Conservation (phyloP, 371 early-diverging fungal genomes). For the Mortierella sp. region DNA sequence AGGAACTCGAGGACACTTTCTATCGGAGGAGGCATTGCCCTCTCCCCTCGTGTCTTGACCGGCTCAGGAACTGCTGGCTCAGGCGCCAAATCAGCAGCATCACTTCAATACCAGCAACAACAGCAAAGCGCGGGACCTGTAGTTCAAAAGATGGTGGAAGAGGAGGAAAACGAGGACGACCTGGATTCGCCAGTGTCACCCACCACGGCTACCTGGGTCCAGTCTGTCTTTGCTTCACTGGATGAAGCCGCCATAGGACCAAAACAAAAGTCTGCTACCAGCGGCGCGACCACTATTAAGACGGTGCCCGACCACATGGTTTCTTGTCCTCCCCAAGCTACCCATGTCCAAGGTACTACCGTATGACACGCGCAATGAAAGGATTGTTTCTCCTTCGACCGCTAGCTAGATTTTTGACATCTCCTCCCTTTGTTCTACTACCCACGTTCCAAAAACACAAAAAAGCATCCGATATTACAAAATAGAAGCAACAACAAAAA, state of each 20-base stretch:
- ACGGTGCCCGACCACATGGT: not conserved
- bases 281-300: too few relatives aligned
- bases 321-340: not conserved
- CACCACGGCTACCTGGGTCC: slow-evolving; percentile 22
- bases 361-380: not conserved
- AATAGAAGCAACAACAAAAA: slow-evolving; percentile 1
- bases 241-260: not conserved
- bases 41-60: slow-evolving; percentile 26
- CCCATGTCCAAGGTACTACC: not conserved
- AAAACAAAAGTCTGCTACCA: not conserved
- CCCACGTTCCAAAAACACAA: not conserved
- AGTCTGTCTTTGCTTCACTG: slow-evolving; percentile 23
- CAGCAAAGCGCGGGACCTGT: not conserved
- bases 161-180: slow-evolving; percentile 24
- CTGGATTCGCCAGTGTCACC: slow-evolving; percentile 25
- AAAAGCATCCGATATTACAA: not conserved
- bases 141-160: not conserved
- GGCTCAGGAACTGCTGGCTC: slow-evolving; percentile 1
- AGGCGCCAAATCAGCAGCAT: not conserved
- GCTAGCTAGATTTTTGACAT: not conserved
- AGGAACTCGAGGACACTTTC: slow-evolving; percentile 24
- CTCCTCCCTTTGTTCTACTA: not conserved
- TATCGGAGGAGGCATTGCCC: slow-evolving; percentile 18
- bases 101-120: not conserved
- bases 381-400: not conserved